A percentile compares a stretch with the other conserved stretches of the same genome.
Evolutionary conservation across 1,284 basidiomycete genomes (phyloP).

Genomic region (Peniophora sp.): DNA sequence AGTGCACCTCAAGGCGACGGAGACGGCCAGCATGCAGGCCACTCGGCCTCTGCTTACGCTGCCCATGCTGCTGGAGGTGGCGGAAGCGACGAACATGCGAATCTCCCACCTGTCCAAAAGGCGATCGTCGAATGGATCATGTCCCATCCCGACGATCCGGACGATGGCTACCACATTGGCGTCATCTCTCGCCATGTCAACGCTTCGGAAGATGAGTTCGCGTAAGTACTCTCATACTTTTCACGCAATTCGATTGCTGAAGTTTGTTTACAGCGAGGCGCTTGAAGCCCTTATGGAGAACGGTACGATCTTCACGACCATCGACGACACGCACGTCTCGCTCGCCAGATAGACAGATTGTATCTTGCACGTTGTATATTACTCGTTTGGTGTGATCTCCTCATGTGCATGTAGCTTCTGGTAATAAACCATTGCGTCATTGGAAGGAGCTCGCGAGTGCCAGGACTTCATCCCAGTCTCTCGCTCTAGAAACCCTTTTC

Average conservation of each 20-base stretch:
- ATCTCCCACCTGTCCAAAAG: conserved; percentile 36
- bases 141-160: conserved; percentile 18
- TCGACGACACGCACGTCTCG: conserved; percentile 38
- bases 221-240: conserved; percentile 22
- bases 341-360: conserved; percentile 18
- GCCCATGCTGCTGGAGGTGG: conserved; percentile 14
- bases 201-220: conserved; percentile 24
- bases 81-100: conserved; percentile 24
- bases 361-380: not conserved
- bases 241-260: not conserved
- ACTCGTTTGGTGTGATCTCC: not conserved
- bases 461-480: conserved; percentile 44
- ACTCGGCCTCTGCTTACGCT: conserved; percentile 23
- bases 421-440: not conserved
- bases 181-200: conserved; percentile 28
- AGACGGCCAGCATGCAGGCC: not conserved
- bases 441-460: conserved; percentile 25
- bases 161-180: conserved; percentile 44
- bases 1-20: conserved; percentile 1
- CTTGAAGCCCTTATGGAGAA: conserved; percentile 46
- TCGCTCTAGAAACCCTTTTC: conserved; percentile 33
- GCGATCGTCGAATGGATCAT: conserved; percentile 41
- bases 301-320: conserved; percentile 48
- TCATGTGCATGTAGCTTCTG: not conserved
- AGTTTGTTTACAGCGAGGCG: conserved; percentile 27